phyloP scores from a whole-genome alignment of 768 basidiomycete genomes.

The Antrodiella citrinella region DNA sequence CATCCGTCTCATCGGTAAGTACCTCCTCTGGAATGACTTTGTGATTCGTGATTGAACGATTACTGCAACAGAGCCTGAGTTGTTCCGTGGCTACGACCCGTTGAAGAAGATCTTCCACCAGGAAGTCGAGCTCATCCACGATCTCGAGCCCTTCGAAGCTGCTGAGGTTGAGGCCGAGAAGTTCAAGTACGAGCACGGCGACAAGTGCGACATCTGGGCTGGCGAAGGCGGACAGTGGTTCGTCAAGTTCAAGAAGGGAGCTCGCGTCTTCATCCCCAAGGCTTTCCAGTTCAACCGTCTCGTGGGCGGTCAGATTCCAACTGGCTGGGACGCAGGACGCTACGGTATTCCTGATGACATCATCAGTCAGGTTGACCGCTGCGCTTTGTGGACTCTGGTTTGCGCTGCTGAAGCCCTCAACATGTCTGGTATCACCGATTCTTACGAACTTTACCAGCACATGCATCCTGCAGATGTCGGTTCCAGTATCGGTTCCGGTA shows the following conservation, averaged over 20 bases:
- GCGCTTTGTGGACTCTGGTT: constrained; percentile 91
- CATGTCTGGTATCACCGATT: constrained; percentile 94
- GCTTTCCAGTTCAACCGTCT: constrained; percentile 90
- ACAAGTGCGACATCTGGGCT: constrained; percentile 94
- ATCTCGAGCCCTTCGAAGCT: constrained; percentile 93
- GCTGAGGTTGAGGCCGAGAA: constrained; percentile 85
- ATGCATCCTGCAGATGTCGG: constrained; percentile 97
- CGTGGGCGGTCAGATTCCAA: constrained; percentile 94
- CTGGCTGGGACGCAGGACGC: constrained; percentile 93
- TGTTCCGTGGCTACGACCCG: constrained; percentile 97
- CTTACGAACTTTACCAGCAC: constrained; percentile 95
- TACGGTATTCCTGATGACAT: constrained; percentile 98
- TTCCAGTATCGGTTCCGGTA: constrained; percentile 89
- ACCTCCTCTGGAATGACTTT: neutral
- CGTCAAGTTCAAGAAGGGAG: constrained; percentile 98
- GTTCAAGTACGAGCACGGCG: constrained; percentile 95
- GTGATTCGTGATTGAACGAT: neutral
- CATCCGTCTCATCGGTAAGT: constrained; percentile 86
- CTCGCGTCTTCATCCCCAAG: constrained; percentile 88
- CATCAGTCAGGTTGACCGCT: constrained; percentile 86
- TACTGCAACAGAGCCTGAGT: constrained; percentile 83
- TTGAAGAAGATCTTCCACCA: constrained; percentile 97
- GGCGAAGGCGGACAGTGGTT: constrained; percentile 92
- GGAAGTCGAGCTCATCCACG: constrained; percentile 93
- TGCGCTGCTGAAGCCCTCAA: constrained; percentile 93